Evolutionary conservation across 257 asterid species (phyloP), one percentile per base, ranked within the genome.

Genomic region (Thymus mandschuricus): DNA sequence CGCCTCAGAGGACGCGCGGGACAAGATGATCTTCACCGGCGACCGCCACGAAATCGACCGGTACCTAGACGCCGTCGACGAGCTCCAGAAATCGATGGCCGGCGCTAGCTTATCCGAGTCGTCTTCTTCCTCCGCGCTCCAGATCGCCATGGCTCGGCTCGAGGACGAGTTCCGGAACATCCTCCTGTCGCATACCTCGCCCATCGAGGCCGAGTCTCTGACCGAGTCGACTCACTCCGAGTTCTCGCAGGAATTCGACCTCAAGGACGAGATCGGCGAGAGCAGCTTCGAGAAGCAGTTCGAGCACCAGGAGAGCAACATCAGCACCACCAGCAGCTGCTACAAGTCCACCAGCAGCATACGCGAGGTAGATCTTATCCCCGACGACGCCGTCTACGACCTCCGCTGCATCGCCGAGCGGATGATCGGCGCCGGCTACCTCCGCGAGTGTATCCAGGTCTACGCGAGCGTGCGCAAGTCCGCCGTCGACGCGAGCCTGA

Each of bases 131-230:
- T 71, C 84, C 69, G 41, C 87, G 28, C 94, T 91, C 52, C 96
- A 91, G 96, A 89, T 91, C 89, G 96, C 98, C 75, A 88, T 93
- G 98, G 92, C 98, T 64, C 82, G 96, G 3, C 97, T 93, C 27
- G 98, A 93, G 82, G 97, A 93, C 68, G 96, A 93, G 91, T 91
- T 93, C 74, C 96, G 98, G 3, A 86, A 58, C 81, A 88, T 93
- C 75, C 90, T 93, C 70, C 64, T 88, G 21, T 82, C 86, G 0
- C 87, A 90, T 56, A 83, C 95, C 10, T 80, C 84, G 9, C 90
- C 95, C 0, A 74, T 90, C 57, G 93, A 88, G 62, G 77, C 90
- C 38, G 96, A 89, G 44, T 75, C 85, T 8, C 81, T 86, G 58
- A 44, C 81, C 72, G 91, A 83, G 77, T 77, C 75, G 66, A 75